Evolutionary conservation across 495 filamentous ascomycete species (phyloP).

Genomic region (Talaromyces liani): DNA sequence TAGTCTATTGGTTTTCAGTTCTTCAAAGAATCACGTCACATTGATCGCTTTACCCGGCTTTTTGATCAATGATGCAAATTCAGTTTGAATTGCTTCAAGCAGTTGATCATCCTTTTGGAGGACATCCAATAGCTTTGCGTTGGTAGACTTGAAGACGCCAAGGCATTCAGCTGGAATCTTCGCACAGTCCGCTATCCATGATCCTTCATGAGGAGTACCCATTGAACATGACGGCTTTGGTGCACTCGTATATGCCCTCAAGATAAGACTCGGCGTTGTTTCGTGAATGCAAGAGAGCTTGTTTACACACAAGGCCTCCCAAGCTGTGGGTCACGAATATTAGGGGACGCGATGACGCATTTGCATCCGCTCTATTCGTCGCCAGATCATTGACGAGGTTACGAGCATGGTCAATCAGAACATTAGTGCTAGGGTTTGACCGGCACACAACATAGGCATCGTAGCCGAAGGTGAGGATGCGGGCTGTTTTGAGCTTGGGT

Average conservation of each 20-base stretch:
- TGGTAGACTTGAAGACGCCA: constrained; percentile 16
- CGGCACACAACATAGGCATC: constrained; percentile 18
- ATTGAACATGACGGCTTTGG: constrained; percentile 32
- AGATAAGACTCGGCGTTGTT: constrained; percentile 18
- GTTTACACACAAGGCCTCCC: constrained; percentile 26
- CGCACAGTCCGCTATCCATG: constrained; percentile 27
- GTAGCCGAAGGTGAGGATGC: constrained; percentile 23
- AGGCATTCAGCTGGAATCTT: constrained; percentile 16
- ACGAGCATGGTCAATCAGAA: constrained; percentile 18
- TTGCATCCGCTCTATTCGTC: constrained; percentile 9
- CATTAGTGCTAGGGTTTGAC: constrained; percentile 10
- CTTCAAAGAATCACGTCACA: constrained; percentile 22
- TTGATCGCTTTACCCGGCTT: constrained; percentile 10
- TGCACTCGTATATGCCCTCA: constrained; percentile 18
- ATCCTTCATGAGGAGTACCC: constrained; percentile 31
- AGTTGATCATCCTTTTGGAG: constrained; percentile 14
- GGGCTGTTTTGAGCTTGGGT: constrained; percentile 13
- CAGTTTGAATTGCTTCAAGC: constrained; percentile 15
- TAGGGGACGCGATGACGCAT: constrained; percentile 15
- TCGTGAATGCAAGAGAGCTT: constrained; percentile 14
- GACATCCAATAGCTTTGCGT: constrained; percentile 13
- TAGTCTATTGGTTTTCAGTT: neutral
- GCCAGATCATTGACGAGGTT: constrained; percentile 21
- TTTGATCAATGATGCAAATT: constrained; percentile 12
- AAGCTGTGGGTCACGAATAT: constrained; percentile 29